Evolutionary conservation across 306 rosid species (phyloP), one percentile per base, ranked within the genome.

Genomic region (Trichosanthes cucumerina): DNA sequence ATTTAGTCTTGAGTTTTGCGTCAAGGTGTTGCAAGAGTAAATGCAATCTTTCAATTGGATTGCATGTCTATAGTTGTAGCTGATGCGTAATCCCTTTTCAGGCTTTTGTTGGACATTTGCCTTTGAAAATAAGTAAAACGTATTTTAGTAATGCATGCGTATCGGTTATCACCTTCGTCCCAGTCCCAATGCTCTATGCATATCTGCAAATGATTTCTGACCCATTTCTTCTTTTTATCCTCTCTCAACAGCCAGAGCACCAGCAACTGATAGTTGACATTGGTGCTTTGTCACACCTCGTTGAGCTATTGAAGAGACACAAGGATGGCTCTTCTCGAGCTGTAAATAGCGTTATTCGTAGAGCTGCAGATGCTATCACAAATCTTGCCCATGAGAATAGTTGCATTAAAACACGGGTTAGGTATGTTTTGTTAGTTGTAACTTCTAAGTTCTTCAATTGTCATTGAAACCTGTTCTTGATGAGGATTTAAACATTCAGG

Each of bases 301-400:
- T 92, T 72, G 90, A 85, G 82, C 88, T 95, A 79, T 86, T 95
- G 50, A 91, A 95, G 92, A 91, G 99, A 86, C 91, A 87, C 78
- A 88, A 80, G 78, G 82, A 84, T 79, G 77, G 87, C 79, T 78
- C 85, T 43, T 87, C 89, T 76, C 92, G 99, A 39, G 92, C 97
- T 76, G 85, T 92, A 72, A 88, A 86, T 72, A 92, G 97, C 64
- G 97, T 92, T 79, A 95, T 92, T 85, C 97, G 99, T 72, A 90
- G 99, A 81, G 96, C 99, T 82, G 97, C 99, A n/a, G 99, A 95
- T 83, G 99, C 99, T 21, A 82, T 92, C 73, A 95, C 99, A 71
- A 95, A 95, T 82, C 99, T 95, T 79, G 99, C 99, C 80, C 99
- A 95, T 80, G 99, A 95, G 86, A 95, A 95, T 80, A 91, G 99